Conservation (phyloP, 805 yeast species). For the Teunomyces cretensis region DNA sequence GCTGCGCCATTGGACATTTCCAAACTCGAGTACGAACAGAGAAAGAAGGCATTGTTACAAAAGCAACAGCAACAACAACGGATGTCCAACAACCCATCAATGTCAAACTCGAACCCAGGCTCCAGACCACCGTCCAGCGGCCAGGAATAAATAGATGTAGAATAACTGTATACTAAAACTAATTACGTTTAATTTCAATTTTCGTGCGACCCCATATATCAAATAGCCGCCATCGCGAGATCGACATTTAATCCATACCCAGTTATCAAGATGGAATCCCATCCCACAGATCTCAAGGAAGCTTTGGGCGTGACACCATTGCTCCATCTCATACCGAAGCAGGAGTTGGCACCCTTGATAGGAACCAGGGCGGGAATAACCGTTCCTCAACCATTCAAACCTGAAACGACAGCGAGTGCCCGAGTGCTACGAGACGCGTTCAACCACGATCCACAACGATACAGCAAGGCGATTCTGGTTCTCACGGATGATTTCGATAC, state of each 20-base stretch:
- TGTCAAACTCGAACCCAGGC: background rate
- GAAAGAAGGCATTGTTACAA: constrained; percentile 35
- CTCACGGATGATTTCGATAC: constrained; percentile 14
- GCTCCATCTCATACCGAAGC: constrained; percentile 29
- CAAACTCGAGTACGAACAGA: constrained; percentile 36
- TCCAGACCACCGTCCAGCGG: constrained; percentile 1
- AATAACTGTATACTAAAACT: constrained; percentile 2
- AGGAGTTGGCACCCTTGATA: constrained; percentile 14
- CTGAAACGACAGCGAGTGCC: background rate
- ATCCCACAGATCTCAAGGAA: constrained; percentile 21
- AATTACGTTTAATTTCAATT: background rate
- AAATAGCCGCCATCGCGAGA: background rate
- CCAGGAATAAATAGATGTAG: constrained; percentile 2
- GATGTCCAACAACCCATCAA: background rate
- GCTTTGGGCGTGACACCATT: constrained; percentile 27
- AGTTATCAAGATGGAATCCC: background rate
- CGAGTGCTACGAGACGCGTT: constrained; percentile 22
- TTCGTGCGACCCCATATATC: background rate
- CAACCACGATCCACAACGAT: constrained; percentile 3
- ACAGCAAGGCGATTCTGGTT: constrained; percentile 6
- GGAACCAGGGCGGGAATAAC: constrained; percentile 1
- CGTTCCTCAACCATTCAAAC: background rate
- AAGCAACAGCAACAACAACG: constrained; percentile 27
- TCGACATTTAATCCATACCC: background rate
- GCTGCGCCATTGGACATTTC: constrained; percentile 19